These are phyloP conservation scores for Alnus glutinosa DNA, from an alignment of 306 rosid genomes.

Conservation along the genomic window DNA sequence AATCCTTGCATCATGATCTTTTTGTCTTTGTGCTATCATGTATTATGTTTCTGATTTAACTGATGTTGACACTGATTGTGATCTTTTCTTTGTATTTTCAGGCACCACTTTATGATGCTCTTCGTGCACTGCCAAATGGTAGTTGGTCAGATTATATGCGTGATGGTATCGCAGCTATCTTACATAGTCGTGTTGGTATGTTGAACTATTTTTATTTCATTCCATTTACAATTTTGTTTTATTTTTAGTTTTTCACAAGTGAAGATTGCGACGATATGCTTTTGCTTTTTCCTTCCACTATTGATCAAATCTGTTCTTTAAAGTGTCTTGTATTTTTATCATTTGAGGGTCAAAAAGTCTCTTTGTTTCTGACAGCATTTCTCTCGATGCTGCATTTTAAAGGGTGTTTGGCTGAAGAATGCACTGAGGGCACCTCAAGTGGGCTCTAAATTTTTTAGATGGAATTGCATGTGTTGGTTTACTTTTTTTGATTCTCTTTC, in stretches of 20 bases:
- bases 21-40: constrained; percentile 13
- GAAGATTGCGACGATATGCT: background rate
- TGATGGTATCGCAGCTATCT: constrained; percentile 70
- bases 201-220: constrained; percentile 26
- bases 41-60: constrained; percentile 22
- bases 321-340: background rate
- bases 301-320: background rate
- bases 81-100: constrained; percentile 32
- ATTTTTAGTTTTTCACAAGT: constrained; percentile 1
- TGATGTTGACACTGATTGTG: constrained; percentile 25
- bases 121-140: constrained; percentile 47
- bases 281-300: background rate
- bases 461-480: background rate
- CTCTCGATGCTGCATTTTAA: background rate
- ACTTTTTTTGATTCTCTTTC: background rate
- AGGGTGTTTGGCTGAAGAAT: background rate
- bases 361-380: background rate
- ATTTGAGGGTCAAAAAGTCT: background rate
- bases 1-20: background rate
- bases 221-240: constrained; percentile 6
- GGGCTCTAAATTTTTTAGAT: background rate
- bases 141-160: constrained; percentile 64
- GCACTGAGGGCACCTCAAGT: background rate
- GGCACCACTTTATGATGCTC: constrained; percentile 55
- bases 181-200: constrained; percentile 93